Base-by-base conservation (phyloP, 108 stramenopile genomes). In the Chaetoceros tenuissimus region DNA sequence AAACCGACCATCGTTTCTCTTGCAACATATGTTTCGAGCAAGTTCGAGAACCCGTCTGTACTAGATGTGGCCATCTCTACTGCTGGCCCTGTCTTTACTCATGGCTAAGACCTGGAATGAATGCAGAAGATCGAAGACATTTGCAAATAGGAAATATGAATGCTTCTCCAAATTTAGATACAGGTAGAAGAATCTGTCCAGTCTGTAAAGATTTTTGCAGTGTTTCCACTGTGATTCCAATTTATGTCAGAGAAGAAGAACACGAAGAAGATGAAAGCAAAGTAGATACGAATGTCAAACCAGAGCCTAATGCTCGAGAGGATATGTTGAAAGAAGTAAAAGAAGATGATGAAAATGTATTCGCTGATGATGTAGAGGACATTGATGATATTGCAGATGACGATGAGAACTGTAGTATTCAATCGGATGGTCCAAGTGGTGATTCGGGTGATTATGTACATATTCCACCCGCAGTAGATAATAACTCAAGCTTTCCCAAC, bases 1-100 rank as follows among this genome's bases (percentile, higher is more conserved):
- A 49, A 7, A n/a, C 18, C 23, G 48, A 23, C 48, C 23, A 49
- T 49, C 5, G 85, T 18, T 86, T 92, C 62, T 67, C 68, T 29
- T 95, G 94, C 78, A 86, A 88, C 57, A 88, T 95, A 51, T 95
- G 94, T 62, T 70, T 95, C 27, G 90, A 92, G 17, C 55, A 71
- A 3, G 90, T 87, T 8, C 31, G 59, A 17, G 87, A 91, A 53
- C 89, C 94, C 1, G 91, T 95, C 24, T 85, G 87, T 24, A 89
- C 94, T 23, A 75, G 59, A 30, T 95, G 94, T 57, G 94, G 94
- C 1, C 94, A 95, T 55, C 57, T 95, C 54, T 95, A 88, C 59
- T 95, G 94, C 69, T 95, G 94, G 93, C 73, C 84, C 2, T 95
- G 91, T 67, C 48, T 95, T 21, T 95, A 81, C 63, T 64, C 60